Base-by-base conservation (phyloP, 2,329 filamentous ascomycete species). In the Fusarium sp. region DNA sequence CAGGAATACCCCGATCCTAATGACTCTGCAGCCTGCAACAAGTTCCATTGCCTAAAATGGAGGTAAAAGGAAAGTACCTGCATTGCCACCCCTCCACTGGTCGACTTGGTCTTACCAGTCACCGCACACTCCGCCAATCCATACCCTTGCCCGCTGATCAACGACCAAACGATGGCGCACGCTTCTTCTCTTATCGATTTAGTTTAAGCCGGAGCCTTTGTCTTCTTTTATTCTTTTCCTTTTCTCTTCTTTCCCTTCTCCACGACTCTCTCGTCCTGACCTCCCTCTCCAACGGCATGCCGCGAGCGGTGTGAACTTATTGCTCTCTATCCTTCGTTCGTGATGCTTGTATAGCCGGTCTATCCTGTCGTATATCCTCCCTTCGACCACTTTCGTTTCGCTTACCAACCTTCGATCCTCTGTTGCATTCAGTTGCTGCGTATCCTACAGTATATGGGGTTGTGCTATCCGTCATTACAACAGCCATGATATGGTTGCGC, bases 401-500 rank as follows among this genome's bases (percentile, higher is more conserved):
- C 47, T 45, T 41, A 45, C 27, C 62, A 59, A 70, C 54, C 46
- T 49, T 71, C 59, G 61, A 30, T n/a, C 12, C 42, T 41, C 18
- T 30, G 14, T 16, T 29, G 18, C 13, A 30, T 32, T 25, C 30
- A 47, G 37, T 51, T 32, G 45, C 49, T 59, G 29, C 44, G 49
- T 57, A 56, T 53, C 46, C 48, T 32, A 54, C 37, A 45, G n/a
- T 44, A 55, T 34, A 54, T 49, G 59, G 51, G 56, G 60, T 37
- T 27, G 51, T 42, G 57, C 30, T 53, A 57, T 60, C 48, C 47
- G 30, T 58, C 30, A 37, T 46, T 34, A 18, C 46, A 54, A 47
- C 44, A 46, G 64, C 65, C 74, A 86, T 86, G 84, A 82, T 81
- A 69, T 82, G 83, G 77, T 65, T 87, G 53, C 85, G 84, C 30